phyloP scores from a whole-genome alignment of 78 protist genomes.

The Trichosphaerium sp. region DNA sequence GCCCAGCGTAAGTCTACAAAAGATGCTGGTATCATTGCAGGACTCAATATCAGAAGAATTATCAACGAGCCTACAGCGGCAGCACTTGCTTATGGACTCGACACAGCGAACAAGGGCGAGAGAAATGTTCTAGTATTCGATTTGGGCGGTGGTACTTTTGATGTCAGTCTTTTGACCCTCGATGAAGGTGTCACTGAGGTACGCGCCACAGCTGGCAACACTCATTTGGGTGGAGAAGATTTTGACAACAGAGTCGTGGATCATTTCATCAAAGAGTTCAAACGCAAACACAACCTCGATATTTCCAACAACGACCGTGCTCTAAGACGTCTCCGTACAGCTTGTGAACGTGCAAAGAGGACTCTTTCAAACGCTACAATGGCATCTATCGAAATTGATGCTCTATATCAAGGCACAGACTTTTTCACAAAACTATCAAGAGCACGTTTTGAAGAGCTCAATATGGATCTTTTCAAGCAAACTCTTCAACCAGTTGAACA shows the following conservation, averaged over 20 bases:
- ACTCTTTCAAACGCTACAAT: slow-evolving; percentile 65
- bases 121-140: slow-evolving; percentile 87
- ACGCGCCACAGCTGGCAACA: slow-evolving; percentile 93
- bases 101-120: slow-evolving; percentile 66
- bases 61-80: slow-evolving; percentile 99
- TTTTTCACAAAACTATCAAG: slow-evolving; percentile 73
- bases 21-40: slow-evolving; percentile 98
- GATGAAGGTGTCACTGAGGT: slow-evolving; percentile 94
- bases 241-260: slow-evolving; percentile 86
- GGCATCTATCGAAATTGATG: slow-evolving; percentile 78
- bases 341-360: slow-evolving; percentile 86
- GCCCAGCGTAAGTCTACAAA: slow-evolving; percentile 98
- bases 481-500: slow-evolving; percentile 65
- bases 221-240: slow-evolving; percentile 97
- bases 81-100: slow-evolving; percentile 90
- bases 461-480: slow-evolving; percentile 62
- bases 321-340: slow-evolving; percentile 76
- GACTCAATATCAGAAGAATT: slow-evolving; percentile 90
- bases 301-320: slow-evolving; percentile 58
- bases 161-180: slow-evolving; percentile 81
- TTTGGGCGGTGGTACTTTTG: slow-evolving; percentile 97
- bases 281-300: slow-evolving; percentile 61
- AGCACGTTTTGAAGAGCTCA: slow-evolving; percentile 85
- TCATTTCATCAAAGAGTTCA: slow-evolving; percentile 58
- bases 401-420: slow-evolving; percentile 80